phyloP scores from a whole-genome alignment of 2,329 filamentous ascomycete species.

The Colletotrichum camelliae region DNA sequence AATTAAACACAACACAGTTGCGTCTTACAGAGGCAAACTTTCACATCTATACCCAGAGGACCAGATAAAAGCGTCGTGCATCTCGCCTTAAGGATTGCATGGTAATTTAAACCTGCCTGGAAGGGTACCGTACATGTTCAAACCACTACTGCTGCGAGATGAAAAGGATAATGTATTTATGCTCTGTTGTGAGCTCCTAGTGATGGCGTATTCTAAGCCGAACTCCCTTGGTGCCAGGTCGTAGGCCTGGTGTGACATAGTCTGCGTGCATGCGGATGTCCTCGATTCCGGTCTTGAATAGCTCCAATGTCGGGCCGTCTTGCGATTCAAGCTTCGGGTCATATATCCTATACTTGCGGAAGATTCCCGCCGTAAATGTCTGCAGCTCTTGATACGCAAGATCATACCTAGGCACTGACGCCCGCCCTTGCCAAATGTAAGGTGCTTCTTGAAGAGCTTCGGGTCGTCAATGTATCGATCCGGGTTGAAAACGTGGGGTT shows the following conservation, averaged over 20 bases:
- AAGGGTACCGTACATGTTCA: background rate
- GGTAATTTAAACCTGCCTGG: rapidly evolving
- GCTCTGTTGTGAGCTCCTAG: background rate
- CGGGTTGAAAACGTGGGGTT: background rate
- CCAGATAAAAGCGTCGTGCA: background rate
- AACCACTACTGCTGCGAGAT: background rate
- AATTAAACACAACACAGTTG: rapidly evolving
- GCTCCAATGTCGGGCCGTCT: background rate
- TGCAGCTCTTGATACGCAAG: background rate
- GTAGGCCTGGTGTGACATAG: background rate
- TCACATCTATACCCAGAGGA: background rate
- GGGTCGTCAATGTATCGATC: background rate
- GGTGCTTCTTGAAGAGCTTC: background rate
- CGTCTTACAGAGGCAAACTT: background rate
- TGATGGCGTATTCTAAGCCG: background rate
- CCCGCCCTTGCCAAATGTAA: background rate
- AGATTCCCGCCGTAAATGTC: background rate
- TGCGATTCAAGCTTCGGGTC: background rate
- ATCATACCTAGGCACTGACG: background rate
- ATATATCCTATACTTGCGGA: background rate
- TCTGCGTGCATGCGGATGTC: background rate
- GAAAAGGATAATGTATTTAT: rapidly evolving
- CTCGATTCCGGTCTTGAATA: background rate
- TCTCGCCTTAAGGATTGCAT: background rate
- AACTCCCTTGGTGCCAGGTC: background rate